Conservation (phyloP, 306 rosid genomes). For the Cajanus cajan region DNA sequence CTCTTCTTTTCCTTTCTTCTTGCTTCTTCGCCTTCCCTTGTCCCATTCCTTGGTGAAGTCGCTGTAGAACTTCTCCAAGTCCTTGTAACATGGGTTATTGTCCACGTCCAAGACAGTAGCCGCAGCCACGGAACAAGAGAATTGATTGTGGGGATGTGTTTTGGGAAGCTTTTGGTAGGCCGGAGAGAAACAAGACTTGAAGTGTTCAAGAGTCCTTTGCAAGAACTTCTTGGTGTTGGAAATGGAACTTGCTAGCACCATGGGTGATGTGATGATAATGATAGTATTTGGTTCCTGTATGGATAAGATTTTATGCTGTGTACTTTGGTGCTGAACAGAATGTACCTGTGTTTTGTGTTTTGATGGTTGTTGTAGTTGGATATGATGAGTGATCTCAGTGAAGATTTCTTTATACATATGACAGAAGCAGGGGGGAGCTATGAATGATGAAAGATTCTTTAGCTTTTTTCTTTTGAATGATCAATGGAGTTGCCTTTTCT, state of each 20-base stretch:
- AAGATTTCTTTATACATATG: slow-evolving; percentile 50
- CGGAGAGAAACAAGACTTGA: slow-evolving; percentile 64
- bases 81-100: slow-evolving; percentile 29
- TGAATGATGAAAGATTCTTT: slow-evolving; percentile 37
- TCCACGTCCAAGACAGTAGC: background rate
- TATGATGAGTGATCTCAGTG: slow-evolving; percentile 20
- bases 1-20: slow-evolving; percentile 17
- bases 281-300: background rate
- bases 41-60: slow-evolving; percentile 50
- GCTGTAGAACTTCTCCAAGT: slow-evolving; percentile 53
- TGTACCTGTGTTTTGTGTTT: slow-evolving; percentile 6
- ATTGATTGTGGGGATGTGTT: slow-evolving; percentile 33
- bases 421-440: slow-evolving; percentile 38
- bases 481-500: slow-evolving; percentile 22
- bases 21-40: slow-evolving; percentile 18
- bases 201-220: slow-evolving; percentile 48
- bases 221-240: slow-evolving; percentile 72
- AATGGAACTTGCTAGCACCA: slow-evolving; percentile 66
- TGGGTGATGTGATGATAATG: slow-evolving; percentile 20
- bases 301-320: slow-evolving; percentile 13
- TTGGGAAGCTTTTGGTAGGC: slow-evolving; percentile 72
- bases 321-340: slow-evolving; percentile 18
- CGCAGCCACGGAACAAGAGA: slow-evolving; percentile 22
- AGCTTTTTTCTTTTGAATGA: slow-evolving; percentile 9
- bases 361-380: slow-evolving; percentile 16